Evolutionary conservation across 2,329 filamentous ascomycete genomes (phyloP).

Genomic region (Daldinia sp.): DNA sequence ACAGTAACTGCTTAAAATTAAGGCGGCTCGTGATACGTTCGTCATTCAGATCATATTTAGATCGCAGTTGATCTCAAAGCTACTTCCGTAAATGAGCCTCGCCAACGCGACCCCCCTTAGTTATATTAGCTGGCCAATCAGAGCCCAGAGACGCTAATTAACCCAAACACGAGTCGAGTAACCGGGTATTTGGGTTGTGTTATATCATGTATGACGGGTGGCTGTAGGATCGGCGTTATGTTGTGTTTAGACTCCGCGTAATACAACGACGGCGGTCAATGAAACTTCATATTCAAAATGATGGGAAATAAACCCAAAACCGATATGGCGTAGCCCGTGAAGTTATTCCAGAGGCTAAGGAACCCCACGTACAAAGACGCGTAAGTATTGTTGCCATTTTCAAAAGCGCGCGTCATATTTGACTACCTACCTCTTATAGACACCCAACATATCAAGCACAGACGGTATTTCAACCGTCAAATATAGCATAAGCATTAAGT

Average conservation of each 20-base stretch:
- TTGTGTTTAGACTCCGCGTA: conserved; percentile 12
- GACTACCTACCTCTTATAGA: too few species aligned
- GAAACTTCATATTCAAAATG: conserved; percentile 6
- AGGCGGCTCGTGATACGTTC: not conserved
- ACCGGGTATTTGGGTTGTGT: conserved; percentile 31
- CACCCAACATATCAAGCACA: not conserved
- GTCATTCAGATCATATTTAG: not conserved
- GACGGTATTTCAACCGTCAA: not conserved
- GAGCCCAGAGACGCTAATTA: not conserved
- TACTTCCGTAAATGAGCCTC: conserved; percentile 13
- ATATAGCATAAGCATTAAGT: not conserved
- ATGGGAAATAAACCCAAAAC: conserved; percentile 17
- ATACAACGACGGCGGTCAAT: conserved; percentile 13
- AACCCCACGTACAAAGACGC: conserved; percentile 3
- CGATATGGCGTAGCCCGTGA: conserved; percentile 4
- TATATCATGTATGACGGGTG: conserved; percentile 34
- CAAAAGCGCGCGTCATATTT: not conserved
- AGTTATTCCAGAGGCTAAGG: conserved; percentile 2
- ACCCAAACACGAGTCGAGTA: conserved; percentile 14
- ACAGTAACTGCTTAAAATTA: conserved; percentile 15
- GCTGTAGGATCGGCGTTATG: conserved; percentile 21
- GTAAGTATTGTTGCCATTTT: conserved; percentile 1
- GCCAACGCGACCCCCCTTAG: conserved; percentile 13
- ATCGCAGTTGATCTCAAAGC: conserved; percentile 9
- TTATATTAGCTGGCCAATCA: conserved; percentile 22